Evolutionary conservation across 352 stramenopile species (phyloP).

Genomic region (Poterioochromonas sp.): DNA sequence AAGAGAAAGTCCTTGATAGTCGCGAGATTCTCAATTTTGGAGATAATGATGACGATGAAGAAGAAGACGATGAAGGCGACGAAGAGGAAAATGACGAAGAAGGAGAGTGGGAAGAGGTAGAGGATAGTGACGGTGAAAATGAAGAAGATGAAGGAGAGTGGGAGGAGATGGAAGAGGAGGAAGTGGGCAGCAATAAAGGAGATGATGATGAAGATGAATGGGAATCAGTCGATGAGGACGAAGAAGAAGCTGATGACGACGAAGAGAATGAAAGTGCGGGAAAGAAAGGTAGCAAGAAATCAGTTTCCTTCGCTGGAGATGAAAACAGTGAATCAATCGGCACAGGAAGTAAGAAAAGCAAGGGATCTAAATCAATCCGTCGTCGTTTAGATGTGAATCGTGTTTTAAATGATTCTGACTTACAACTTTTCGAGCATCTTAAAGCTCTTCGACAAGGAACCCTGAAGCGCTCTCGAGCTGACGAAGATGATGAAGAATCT

Average conservation of each 20-base stretch:
- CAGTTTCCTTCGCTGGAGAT: too few relatives aligned
- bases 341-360: too few relatives aligned
- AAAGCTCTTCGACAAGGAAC: neutral
- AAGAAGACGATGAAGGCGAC: neutral
- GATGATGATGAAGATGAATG: constrained; percentile 32
- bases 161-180: neutral
- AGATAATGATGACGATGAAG: neutral
- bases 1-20: neutral
- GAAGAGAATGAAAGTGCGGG: constrained; percentile 21
- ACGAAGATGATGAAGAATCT: neutral
- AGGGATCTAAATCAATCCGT: neutral
- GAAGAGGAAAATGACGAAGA: constrained; percentile 32
- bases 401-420: neutral
- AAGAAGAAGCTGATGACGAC: constrained; percentile 31
- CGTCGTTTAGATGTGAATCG: neutral
- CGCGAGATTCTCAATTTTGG: neutral
- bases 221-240: constrained; percentile 20
- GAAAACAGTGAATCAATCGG: too few relatives aligned
- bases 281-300: neutral
- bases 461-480: neutral
- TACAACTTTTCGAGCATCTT: neutral
- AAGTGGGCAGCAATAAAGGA: neutral
- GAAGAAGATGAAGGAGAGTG: constrained; percentile 11
- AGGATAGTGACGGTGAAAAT: constrained; percentile 27
- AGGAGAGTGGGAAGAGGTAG: neutral